Base-by-base conservation (phyloP, 2,329 filamentous ascomycete genomes). In the Aureobasidium melanogenum region DNA sequence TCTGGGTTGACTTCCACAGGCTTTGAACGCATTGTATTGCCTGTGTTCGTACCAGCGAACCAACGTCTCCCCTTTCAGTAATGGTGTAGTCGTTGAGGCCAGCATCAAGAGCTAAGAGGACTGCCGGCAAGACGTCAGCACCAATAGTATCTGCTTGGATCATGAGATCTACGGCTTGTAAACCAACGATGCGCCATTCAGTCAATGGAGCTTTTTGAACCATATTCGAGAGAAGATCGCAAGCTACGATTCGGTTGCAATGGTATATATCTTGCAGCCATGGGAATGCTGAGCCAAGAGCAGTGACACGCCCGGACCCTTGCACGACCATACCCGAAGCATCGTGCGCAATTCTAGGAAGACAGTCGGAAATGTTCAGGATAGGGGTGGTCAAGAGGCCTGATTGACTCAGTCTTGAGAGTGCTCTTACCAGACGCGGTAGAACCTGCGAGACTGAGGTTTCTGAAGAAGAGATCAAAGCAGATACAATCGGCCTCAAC, bases 31-130 rank as follows among this genome's bases (percentile, higher is more conserved):
- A 84, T 63, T 83, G 81, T 14, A 97, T 81, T 26, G 90, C 92
- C 72, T 92, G 88, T 5, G 93, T 77, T 3, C 94, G 83, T 4
- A 96, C 88, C 57, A 92, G 83, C 0, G 92, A 96, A 5, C 94
- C 94, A 52, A 97, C 82, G 69, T 99, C 94, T 17, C 94, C 94
- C 61, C 91, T 82, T 15, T 92, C 87, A 66, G 90, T 93, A 3
- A 90, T 92, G 0, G 90, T 96, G 69, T 97, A 97, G 71, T 99
- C 92, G 66, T 93, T 88, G 30, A 99, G 75, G 0, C 87, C 76
- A 19, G 48, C 48, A 9, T 62, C 36, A 6, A 65, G 36, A 12
- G 58, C 50, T n/a, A 39, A 32, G 5, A 74, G 63, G 8, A 78
- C 64, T 2, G 36, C 47, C 15, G 62, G 36, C 12, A 63, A 43